These are phyloP conservation scores for Fusarium solani-melongenae DNA, from an alignment of 2,329 filamentous ascomycete species.

Conservation along the genomic window DNA sequence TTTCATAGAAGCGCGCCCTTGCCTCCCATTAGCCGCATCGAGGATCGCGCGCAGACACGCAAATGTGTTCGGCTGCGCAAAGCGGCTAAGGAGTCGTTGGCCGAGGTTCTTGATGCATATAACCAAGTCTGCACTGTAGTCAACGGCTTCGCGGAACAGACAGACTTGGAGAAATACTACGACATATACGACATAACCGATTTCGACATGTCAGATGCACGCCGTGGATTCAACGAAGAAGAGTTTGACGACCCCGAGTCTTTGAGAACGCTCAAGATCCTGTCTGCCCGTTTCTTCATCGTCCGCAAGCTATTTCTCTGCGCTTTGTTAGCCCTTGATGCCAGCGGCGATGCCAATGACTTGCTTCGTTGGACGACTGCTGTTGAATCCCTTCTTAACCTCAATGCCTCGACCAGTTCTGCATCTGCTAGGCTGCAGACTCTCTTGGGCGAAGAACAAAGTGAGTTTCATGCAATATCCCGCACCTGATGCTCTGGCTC, in stretches of 20 bases:
- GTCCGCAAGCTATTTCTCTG: slow-evolving; percentile 88
- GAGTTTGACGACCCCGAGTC: slow-evolving; percentile 82
- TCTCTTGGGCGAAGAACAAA: slow-evolving; percentile 83
- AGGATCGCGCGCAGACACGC: slow-evolving; percentile 81
- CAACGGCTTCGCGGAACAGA: slow-evolving; percentile 78
- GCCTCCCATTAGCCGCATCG: slow-evolving; percentile 91
- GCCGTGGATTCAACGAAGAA: slow-evolving; percentile 71
- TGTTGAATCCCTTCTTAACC: slow-evolving; percentile 76
- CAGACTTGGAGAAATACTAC: slow-evolving; percentile 90
- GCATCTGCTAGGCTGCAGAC: slow-evolving; percentile 74
- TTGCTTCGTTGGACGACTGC: slow-evolving; percentile 82
- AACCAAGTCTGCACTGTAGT: slow-evolving; percentile 76
- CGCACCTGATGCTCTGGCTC: slow-evolving; percentile 16
- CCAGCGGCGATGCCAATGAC: slow-evolving; percentile 81
- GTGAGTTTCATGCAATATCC: slow-evolving; percentile 58
- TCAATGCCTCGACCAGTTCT: slow-evolving; percentile 70
- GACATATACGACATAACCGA: slow-evolving; percentile 87
- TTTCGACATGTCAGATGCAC: slow-evolving; percentile 77
- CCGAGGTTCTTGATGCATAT: slow-evolving; percentile 76
- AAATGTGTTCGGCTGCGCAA: slow-evolving; percentile 85
- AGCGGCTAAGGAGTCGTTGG: slow-evolving; percentile 76
- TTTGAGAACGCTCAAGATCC: slow-evolving; percentile 82
- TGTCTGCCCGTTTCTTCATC: slow-evolving; percentile 83
- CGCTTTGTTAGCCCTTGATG: slow-evolving; percentile 87
- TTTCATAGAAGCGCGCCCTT: slow-evolving; percentile 80